Base-by-base conservation (phyloP, 352 stramenopile genomes). In the Pythium rhizo-oryzae region DNA sequence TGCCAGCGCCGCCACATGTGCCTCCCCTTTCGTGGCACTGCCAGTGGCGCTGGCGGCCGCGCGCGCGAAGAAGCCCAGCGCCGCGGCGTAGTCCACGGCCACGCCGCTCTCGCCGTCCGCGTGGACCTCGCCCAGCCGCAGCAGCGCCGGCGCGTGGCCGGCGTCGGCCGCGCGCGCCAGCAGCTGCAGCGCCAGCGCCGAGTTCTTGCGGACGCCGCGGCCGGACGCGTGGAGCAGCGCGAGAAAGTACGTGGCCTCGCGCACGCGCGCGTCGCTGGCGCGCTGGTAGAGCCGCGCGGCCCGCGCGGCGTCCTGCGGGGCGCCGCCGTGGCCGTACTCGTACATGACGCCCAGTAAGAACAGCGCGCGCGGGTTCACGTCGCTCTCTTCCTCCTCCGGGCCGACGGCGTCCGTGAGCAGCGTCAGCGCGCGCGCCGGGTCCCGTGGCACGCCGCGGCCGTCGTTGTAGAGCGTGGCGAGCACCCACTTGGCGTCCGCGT, bases 221-320 rank as follows among this genome's bases (percentile, higher is more conserved):
- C 84, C 82, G 4, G 79, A 62, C 1, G 69, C 61, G 30, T 85
- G 37, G 19, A 90, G 72, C 37, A 92, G 59, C 4, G 69, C 82
- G 11, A 92, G 67, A 47, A 84, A 87, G 74, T 90, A 89, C 18
- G 25, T 72, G 0, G 81, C 84, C 18, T 90, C 82, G 1, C 70
- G 28, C n/a, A 88, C 64, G 51, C 62, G 55, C 11, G 69, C 25
- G 13, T 69, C 74, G n/a, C 55, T 62, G 8, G 62, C 71, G 24
- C 43, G 23, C 18, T 33, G 28, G 33, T 77, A 77, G 21, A 75
- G 43, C 44, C 65, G 59, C 8, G 60, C 65, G 21, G 71, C 71
- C 24, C 39, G 44, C 1, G 28, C 18, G 15, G 54, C 33, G 43
- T 77, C 56, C 18, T 24, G 54, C 15, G 50, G 8, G n/a, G 68